These are phyloP conservation scores for Clonostachys rhizophaga DNA, from an alignment of 2,329 filamentous ascomycete genomes.

Conservation along the genomic window DNA sequence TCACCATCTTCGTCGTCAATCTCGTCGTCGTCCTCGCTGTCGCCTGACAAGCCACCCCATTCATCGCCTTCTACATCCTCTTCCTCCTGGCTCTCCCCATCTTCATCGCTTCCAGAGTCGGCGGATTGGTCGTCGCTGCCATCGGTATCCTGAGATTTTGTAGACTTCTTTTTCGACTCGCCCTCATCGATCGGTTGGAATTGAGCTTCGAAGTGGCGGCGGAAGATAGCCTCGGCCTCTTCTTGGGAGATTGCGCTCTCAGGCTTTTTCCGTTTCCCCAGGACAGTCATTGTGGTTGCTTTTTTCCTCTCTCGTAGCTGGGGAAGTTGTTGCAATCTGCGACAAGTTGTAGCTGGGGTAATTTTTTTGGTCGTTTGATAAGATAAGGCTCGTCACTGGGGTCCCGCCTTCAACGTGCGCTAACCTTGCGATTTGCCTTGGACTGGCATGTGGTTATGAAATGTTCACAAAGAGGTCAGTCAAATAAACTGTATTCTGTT, in stretches of 20 bases:
- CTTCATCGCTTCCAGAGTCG: constrained; percentile 3
- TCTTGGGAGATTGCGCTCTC: constrained; percentile 26
- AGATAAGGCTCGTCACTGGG: too few relatives aligned
- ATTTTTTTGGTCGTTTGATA: too few relatives aligned
- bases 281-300: constrained; percentile 28
- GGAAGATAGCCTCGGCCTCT: constrained; percentile 70
- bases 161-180: constrained; percentile 20
- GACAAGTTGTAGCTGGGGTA: too few relatives aligned
- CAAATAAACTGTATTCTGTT: too few relatives aligned
- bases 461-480: too few relatives aligned
- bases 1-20: constrained; percentile 15
- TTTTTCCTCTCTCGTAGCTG: neutral
- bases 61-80: constrained; percentile 8
- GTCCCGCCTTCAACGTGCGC: too few relatives aligned
- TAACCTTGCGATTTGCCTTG: too few relatives aligned
- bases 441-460: too few relatives aligned
- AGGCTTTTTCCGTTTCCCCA: constrained; percentile 45
- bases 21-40: constrained; percentile 12
- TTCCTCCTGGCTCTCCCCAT: constrained; percentile 7
- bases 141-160: constrained; percentile 23
- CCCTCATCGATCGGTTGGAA: constrained; percentile 64
- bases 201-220: constrained; percentile 80
- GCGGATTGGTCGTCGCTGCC: constrained; percentile 6
- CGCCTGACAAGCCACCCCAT: constrained; percentile 19
- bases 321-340: neutral